These are phyloP conservation scores for Cystofilobasidium ferigula DNA, from an alignment of 768 basidiomycete species.

Conservation along the genomic window DNA sequence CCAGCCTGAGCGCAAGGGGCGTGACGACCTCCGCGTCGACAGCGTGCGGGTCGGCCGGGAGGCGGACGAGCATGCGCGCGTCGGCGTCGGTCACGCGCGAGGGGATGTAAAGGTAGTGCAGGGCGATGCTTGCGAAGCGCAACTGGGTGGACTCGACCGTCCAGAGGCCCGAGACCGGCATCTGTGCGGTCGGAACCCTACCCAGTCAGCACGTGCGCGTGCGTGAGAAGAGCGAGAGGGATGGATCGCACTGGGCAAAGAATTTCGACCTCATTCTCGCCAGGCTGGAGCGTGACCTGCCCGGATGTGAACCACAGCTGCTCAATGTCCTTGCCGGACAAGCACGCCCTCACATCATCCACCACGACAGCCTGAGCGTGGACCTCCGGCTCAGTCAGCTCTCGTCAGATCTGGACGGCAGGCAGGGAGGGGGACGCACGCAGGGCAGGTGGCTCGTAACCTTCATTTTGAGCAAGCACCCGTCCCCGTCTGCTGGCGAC, in stretches of 20 bases:
- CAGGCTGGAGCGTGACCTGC: constrained; percentile 46
- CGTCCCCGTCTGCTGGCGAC: constrained; percentile 54
- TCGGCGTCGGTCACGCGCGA: neutral
- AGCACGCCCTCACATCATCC: constrained; percentile 53
- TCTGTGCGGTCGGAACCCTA: constrained; percentile 43
- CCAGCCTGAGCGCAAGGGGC: constrained; percentile 34
- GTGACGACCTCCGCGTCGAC: constrained; percentile 50
- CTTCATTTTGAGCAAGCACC: constrained; percentile 50
- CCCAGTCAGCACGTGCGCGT: neutral
- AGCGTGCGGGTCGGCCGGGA: constrained; percentile 54
- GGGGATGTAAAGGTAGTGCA: constrained; percentile 48
- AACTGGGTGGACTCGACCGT: constrained; percentile 58
- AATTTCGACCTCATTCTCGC: constrained; percentile 50
- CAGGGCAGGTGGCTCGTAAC: constrained; percentile 63
- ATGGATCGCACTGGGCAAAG: constrained; percentile 59
- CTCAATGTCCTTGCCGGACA: constrained; percentile 55
- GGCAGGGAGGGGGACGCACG: constrained; percentile 44
- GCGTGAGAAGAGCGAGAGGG: neutral
- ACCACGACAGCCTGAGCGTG: constrained; percentile 48
- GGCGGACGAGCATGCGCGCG: constrained; percentile 42
- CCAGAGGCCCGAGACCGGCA: constrained; percentile 58
- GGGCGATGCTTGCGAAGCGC: constrained; percentile 51
- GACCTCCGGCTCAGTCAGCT: neutral
- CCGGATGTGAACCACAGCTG: constrained; percentile 49
- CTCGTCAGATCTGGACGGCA: constrained; percentile 21